Evolutionary conservation across 2,329 filamentous ascomycete species (phyloP).

Genomic region (Phaeosphaeriaceae sp.): DNA sequence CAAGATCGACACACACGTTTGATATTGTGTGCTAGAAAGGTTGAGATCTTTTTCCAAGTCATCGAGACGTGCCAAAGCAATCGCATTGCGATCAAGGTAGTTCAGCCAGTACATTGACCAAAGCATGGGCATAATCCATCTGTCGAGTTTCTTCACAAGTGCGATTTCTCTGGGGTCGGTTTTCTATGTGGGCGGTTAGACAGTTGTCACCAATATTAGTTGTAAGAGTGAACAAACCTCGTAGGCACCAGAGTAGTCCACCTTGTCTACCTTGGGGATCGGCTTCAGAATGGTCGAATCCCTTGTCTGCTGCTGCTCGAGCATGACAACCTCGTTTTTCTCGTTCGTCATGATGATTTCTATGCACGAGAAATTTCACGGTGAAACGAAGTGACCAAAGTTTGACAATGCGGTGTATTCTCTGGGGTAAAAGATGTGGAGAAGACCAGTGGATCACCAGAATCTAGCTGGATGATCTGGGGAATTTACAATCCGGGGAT

Average conservation of each 20-base stretch:
- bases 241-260: slow-evolving; percentile 43
- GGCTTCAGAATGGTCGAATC: slow-evolving; percentile 31
- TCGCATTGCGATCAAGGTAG: slow-evolving; percentile 63
- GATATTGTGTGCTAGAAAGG: slow-evolving; percentile 26
- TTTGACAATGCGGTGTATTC: neutral
- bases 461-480: slow-evolving; percentile 32
- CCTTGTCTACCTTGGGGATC: slow-evolving; percentile 30
- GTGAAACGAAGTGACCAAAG: neutral
- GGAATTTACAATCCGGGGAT: slow-evolving; percentile 28
- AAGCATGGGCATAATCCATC: slow-evolving; percentile 35
- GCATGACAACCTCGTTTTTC: slow-evolving; percentile 34
- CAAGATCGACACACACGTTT: slow-evolving; percentile 33
- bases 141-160: slow-evolving; percentile 40
- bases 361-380: too few relatives aligned
- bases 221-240: slow-evolving; percentile 14
- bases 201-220: neutral
- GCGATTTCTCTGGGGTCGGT: slow-evolving; percentile 44
- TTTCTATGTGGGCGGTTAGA: slow-evolving; percentile 20
- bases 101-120: slow-evolving; percentile 31
- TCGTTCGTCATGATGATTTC: slow-evolving; percentile 25
- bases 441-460: slow-evolving; percentile 24
- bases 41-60: slow-evolving; percentile 65
- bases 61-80: slow-evolving; percentile 67
- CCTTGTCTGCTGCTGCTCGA: slow-evolving; percentile 33
- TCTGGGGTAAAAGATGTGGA: slow-evolving; percentile 11